Conservation (phyloP, 2,329 filamentous ascomycete genomes). For the Colletotrichum eremochloae region DNA sequence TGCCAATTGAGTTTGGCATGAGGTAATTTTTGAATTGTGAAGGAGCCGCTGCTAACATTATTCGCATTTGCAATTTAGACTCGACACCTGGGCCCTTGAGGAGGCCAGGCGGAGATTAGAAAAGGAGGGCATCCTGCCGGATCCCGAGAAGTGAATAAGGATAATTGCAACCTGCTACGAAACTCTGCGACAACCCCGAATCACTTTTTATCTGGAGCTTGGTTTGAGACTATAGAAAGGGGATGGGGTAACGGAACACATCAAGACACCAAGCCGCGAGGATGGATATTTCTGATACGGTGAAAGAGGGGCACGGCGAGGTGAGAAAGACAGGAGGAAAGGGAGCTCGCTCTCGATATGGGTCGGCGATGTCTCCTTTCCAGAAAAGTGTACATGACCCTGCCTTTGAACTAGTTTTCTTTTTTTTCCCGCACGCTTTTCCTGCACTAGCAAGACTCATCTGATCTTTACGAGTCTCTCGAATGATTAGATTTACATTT, state of each 20-base stretch:
- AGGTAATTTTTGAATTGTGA: conserved; percentile 30
- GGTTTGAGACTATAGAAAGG: conserved; percentile 31
- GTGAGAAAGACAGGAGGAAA: conserved; percentile 35
- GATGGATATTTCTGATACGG: conserved; percentile 5
- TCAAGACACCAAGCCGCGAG: conserved; percentile 34
- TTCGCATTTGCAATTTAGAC: conserved; percentile 67
- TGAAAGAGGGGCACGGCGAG: conserved; percentile 4
- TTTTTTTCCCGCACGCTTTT: conserved; percentile 46
- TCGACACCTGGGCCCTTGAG: conserved; percentile 99
- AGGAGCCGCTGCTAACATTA: conserved; percentile 47
- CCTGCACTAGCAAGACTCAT: conserved; percentile 44
- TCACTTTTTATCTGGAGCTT: conserved; percentile 12
- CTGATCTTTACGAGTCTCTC: conserved; percentile 27
- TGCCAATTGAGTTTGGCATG: neutral
- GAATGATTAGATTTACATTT: conserved; percentile 40
- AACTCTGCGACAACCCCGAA: conserved; percentile 9
- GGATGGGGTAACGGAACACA: conserved; percentile 36
- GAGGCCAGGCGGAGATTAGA: conserved; percentile 96
- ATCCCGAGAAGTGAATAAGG: conserved; percentile 74
- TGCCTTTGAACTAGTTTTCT: conserved; percentile 44
- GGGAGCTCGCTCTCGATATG: conserved; percentile 30
- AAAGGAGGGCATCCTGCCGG: conserved; percentile 91
- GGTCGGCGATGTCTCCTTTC: conserved; percentile 16
- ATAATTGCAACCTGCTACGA: conserved; percentile 50
- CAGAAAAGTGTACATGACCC: conserved; percentile 50